Evolutionary conservation across 495 filamentous ascomycete genomes (phyloP).

Genomic region (Hypoxylon rickii): DNA sequence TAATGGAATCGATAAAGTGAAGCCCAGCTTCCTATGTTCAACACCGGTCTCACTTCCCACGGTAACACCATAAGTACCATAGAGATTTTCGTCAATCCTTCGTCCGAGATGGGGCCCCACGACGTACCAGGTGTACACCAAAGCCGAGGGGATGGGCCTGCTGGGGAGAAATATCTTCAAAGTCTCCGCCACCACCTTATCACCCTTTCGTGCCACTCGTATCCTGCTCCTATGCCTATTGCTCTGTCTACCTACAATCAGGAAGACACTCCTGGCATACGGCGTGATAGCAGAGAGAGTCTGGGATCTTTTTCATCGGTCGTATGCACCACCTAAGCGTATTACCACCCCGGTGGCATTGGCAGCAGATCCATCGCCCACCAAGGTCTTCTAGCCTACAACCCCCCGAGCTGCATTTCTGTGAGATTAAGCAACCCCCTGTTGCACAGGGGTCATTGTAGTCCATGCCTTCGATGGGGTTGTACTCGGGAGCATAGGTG

Average conservation of each 20-base stretch:
- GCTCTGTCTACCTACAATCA: conserved; percentile 6
- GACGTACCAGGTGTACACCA: no score
- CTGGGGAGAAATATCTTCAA: no score
- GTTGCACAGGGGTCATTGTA: conserved; percentile 48
- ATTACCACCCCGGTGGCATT: conserved; percentile 47
- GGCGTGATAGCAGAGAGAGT: conserved; percentile 49
- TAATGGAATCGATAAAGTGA: conserved; percentile 34
- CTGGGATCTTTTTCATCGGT: conserved; percentile 43
- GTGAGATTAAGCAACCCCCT: conserved; percentile 46
- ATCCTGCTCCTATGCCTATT: no score
- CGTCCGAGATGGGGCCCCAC: no score
- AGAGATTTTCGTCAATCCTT: background rate
- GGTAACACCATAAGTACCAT: background rate
- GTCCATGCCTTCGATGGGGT: conserved; percentile 36
- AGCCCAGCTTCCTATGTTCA: conserved; percentile 12
- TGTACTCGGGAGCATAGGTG: conserved; percentile 33
- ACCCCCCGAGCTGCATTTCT: conserved; percentile 47
- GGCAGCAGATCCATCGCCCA: conserved; percentile 51
- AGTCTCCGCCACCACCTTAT: no score
- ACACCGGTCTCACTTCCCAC: conserved; percentile 17
- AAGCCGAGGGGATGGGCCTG: no score
- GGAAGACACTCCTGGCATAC: conserved; percentile 29
- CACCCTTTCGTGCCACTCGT: no score
- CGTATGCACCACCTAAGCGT: conserved; percentile 43
- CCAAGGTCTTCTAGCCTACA: conserved; percentile 50